Conservation (phyloP, 2,329 filamentous ascomycete species). For the Aspergillus sojae region DNA sequence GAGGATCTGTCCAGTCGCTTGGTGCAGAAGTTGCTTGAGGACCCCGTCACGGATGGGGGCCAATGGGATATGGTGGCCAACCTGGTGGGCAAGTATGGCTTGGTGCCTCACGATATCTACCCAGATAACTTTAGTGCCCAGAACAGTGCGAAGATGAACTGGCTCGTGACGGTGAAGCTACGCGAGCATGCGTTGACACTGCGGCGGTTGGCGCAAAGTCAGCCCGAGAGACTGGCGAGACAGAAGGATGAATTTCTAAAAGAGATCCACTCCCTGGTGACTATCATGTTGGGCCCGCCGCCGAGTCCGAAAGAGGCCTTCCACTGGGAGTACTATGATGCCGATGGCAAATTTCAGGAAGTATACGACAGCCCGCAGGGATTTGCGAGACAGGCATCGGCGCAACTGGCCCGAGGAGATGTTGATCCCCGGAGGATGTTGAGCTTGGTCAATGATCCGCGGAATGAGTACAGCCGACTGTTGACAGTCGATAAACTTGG, state of each 20-base stretch:
- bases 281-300: slow-evolving; percentile 77
- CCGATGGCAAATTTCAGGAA: slow-evolving; percentile 64
- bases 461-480: slow-evolving; percentile 71
- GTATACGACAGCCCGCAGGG: slow-evolving; percentile 67
- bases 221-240: slow-evolving; percentile 41
- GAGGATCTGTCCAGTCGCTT: slow-evolving; percentile 73
- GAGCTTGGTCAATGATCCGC: slow-evolving; percentile 82
- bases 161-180: slow-evolving; percentile 78
- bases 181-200: slow-evolving; percentile 80
- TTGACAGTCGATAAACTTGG: slow-evolving; percentile 78
- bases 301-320: slow-evolving; percentile 71
- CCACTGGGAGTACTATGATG: slow-evolving; percentile 78
- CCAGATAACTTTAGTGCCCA: slow-evolving; percentile 80
- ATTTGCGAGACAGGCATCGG: slow-evolving; percentile 64
- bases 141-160: slow-evolving; percentile 70
- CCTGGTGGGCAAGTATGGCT: slow-evolving; percentile 81
- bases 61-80: slow-evolving; percentile 94
- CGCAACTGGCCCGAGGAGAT: slow-evolving; percentile 43
- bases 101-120: slow-evolving; percentile 81
- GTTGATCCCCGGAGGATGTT: slow-evolving; percentile 53
- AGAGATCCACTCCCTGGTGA: slow-evolving; percentile 80
- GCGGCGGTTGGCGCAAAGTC: slow-evolving; percentile 55
- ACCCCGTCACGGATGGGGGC: slow-evolving; percentile 77
- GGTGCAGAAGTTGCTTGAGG: slow-evolving; percentile 68
- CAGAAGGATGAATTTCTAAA: slow-evolving; percentile 75